Evolutionary conservation across 1,284 basidiomycete genomes (phyloP).

Genomic region (Ceratobasidium sp.): DNA sequence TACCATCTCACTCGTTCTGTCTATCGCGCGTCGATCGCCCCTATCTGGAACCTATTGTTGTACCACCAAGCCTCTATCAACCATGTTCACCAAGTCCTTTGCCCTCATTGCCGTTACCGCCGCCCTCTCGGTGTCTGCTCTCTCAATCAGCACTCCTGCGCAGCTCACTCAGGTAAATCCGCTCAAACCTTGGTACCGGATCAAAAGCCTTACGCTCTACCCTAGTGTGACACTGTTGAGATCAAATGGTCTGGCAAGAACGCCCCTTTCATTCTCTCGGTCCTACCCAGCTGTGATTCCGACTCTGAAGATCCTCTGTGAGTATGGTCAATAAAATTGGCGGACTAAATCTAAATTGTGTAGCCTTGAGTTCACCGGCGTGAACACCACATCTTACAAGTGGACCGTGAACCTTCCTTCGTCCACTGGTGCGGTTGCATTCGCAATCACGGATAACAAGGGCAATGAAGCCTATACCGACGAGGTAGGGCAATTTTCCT

Average conservation of each 20-base stretch:
- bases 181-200: not conserved
- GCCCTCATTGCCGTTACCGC: slow-evolving; percentile 9
- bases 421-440: slow-evolving; percentile 18
- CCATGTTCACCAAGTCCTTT: slow-evolving; percentile 26
- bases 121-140: slow-evolving; percentile 21
- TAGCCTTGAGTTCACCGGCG: slow-evolving; percentile 17
- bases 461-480: slow-evolving; percentile 35
- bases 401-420: slow-evolving; percentile 34
- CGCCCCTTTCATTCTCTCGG: slow-evolving; percentile 18
- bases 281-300: slow-evolving; percentile 32
- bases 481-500: not conserved
- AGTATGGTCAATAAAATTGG: not conserved
- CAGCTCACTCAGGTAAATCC: slow-evolving; percentile 30
- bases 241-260: slow-evolving; percentile 30
- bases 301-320: slow-evolving; percentile 9
- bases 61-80: slow-evolving; percentile 2
- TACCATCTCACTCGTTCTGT: not conserved
- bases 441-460: slow-evolving; percentile 20
- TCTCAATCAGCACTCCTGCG: slow-evolving; percentile 16
- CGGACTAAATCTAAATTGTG: not conserved
- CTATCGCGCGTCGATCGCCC: not conserved
- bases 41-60: slow-evolving; percentile 1
- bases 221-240: slow-evolving; percentile 21
- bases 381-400: slow-evolving; percentile 23
- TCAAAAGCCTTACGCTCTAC: not conserved